phyloP scores from a whole-genome alignment of 768 basidiomycete species.

The Phylloporus sp. region DNA sequence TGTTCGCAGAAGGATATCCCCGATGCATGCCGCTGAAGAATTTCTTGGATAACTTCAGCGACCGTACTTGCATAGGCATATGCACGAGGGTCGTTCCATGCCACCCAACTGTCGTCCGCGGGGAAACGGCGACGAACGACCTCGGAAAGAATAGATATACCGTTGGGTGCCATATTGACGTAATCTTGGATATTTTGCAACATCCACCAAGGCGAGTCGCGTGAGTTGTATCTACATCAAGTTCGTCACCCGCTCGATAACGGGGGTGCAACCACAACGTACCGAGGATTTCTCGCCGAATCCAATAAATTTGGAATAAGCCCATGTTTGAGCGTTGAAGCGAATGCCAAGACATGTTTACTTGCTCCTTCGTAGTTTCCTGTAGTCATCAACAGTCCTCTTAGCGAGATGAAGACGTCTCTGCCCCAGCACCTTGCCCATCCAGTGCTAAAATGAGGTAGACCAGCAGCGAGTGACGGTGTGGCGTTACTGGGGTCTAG shows the following conservation, averaged over 20 bases:
- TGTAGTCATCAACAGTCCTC: slow-evolving; percentile 90
- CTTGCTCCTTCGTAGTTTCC: slow-evolving; percentile 83
- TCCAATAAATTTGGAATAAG: slow-evolving; percentile 95
- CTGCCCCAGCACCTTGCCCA: slow-evolving; percentile 99
- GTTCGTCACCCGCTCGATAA: neutral
- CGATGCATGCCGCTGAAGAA: slow-evolving; percentile 86
- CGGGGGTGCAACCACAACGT: slow-evolving; percentile 15
- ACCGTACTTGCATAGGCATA: slow-evolving; percentile 78
- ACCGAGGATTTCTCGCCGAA: slow-evolving; percentile 81
- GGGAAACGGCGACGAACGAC: slow-evolving; percentile 92
- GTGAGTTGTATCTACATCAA: slow-evolving; percentile 75
- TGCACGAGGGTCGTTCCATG: slow-evolving; percentile 82
- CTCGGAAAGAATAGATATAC: slow-evolving; percentile 73
- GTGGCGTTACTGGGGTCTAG: slow-evolving; percentile 65
- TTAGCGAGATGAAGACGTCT: slow-evolving; percentile 88
- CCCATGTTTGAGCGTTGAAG: slow-evolving; percentile 90
- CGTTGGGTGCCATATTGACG: slow-evolving; percentile 75
- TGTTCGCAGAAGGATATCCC: slow-evolving; percentile 95
- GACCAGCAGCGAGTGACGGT: slow-evolving; percentile 87
- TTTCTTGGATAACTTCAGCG: slow-evolving; percentile 95
- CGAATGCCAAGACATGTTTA: slow-evolving; percentile 88
- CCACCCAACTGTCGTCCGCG: slow-evolving; percentile 86
- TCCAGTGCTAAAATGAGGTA: slow-evolving; percentile 87
- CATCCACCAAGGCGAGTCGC: slow-evolving; percentile 99
- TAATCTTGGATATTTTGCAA: slow-evolving; percentile 98